Conservation (phyloP, 805 yeast species). For the Starmera pachycereana region DNA sequence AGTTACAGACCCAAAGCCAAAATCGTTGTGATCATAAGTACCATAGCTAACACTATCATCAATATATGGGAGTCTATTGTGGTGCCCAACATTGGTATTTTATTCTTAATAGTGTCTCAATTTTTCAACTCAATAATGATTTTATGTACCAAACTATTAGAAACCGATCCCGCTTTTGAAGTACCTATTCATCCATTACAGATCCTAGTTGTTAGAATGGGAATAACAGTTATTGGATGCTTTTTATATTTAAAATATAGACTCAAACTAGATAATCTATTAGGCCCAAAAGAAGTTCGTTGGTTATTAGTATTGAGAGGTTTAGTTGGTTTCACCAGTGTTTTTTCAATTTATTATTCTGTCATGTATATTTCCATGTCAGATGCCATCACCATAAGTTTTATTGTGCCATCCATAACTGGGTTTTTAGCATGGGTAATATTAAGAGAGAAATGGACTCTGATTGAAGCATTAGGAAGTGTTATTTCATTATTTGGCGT, state of each 20-base stretch:
- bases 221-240: slow-evolving; percentile 54
- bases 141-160: slow-evolving; percentile 63
- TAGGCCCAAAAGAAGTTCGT: slow-evolving; percentile 57
- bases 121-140: slow-evolving; percentile 73
- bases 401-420: slow-evolving; percentile 68
- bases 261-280: slow-evolving; percentile 49
- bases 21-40: background rate
- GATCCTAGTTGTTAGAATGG: slow-evolving; percentile 69
- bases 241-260: slow-evolving; percentile 41
- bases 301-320: slow-evolving; percentile 52
- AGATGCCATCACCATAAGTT: slow-evolving; percentile 75
- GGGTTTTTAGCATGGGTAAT: slow-evolving; percentile 62
- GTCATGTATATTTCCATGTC: slow-evolving; percentile 64
- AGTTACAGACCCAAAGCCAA: no score
- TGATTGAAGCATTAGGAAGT: slow-evolving; percentile 61
- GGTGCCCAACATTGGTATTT: slow-evolving; percentile 35
- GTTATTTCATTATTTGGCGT: slow-evolving; percentile 66
- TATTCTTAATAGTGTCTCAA: slow-evolving; percentile 50
- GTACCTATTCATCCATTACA: slow-evolving; percentile 67
- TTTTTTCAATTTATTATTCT: slow-evolving; percentile 68
- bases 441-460: slow-evolving; percentile 55
- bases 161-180: slow-evolving; percentile 48
- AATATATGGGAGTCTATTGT: slow-evolving; percentile 2
- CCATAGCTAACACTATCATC: background rate
- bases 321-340: slow-evolving; percentile 67